A percentile compares a stretch with the other conserved stretches of the same genome.
Evolutionary conservation across 2,329 filamentous ascomycete species (phyloP).

Genomic region (Arthrobotrys megalospora): DNA sequence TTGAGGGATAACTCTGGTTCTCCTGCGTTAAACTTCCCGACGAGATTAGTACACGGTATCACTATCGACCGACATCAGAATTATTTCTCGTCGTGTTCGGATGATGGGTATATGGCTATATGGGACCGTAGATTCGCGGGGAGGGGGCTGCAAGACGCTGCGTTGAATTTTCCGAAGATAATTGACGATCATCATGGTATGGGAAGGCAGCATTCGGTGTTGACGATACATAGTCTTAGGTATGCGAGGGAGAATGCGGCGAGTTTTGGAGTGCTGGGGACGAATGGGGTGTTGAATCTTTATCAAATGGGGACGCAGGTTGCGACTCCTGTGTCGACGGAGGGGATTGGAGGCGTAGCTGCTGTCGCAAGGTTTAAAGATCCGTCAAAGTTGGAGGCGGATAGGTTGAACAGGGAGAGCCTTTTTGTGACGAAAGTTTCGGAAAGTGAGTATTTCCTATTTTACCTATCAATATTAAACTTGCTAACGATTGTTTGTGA

Average conservation of each 20-base stretch:
- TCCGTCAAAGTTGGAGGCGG: slow-evolving; percentile 53
- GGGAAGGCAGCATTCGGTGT: slow-evolving; percentile 42
- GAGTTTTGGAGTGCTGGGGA: slow-evolving; percentile 63
- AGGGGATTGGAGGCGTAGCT: slow-evolving; percentile 57
- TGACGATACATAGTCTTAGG: slow-evolving; percentile 62
- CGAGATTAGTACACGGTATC: slow-evolving; percentile 73
- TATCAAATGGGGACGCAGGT: slow-evolving; percentile 62
- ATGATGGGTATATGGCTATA: slow-evolving; percentile 63
- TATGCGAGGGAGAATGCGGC: slow-evolving; percentile 63
- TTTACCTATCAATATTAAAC: neutral
- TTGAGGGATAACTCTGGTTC: slow-evolving; percentile 76
- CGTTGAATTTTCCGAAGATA: slow-evolving; percentile 61
- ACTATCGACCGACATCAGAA: slow-evolving; percentile 85
- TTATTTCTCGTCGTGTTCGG: slow-evolving; percentile 84
- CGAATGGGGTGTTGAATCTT: slow-evolving; percentile 62
- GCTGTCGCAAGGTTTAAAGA: slow-evolving; percentile 57
- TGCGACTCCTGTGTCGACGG: slow-evolving; percentile 49
- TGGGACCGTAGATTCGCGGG: slow-evolving; percentile 64
- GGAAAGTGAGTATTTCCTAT: slow-evolving; percentile 48
- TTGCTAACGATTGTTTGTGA: neutral
- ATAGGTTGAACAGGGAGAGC: slow-evolving; percentile 45
- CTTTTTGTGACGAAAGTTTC: slow-evolving; percentile 63
- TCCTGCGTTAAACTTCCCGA: slow-evolving; percentile 68
- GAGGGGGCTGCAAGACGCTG: slow-evolving; percentile 57
- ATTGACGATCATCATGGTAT: slow-evolving; percentile 60